These are phyloP conservation scores for Chalara sp. DNA, from an alignment of 2,329 filamentous ascomycete genomes.

Conservation along the genomic window DNA sequence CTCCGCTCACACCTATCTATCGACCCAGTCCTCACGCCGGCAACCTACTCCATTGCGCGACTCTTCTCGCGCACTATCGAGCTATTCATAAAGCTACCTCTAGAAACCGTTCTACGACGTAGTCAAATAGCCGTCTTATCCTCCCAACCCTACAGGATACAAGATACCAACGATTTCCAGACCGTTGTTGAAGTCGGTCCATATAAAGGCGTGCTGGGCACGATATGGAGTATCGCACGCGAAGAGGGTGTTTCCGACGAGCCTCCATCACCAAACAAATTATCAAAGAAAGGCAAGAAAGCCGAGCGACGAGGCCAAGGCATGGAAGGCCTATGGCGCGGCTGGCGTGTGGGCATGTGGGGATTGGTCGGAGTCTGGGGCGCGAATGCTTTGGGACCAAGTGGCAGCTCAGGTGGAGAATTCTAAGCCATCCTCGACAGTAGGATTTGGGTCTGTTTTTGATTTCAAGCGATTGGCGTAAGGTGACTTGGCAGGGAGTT, in stretches of 20 bases:
- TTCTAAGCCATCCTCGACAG: constrained; percentile 8
- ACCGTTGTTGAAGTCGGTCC: constrained; percentile 75
- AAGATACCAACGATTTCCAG: constrained; percentile 39
- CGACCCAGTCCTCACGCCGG: constrained; percentile 74
- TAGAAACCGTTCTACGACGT: constrained; percentile 86
- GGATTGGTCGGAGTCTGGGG: constrained; percentile 49
- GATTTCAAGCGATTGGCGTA: too few relatives aligned
- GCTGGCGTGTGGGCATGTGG: constrained; percentile 52
- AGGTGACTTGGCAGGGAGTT: too few relatives aligned
- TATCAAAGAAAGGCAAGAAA: constrained; percentile 11
- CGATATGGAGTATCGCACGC: constrained; percentile 78
- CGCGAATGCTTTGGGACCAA: constrained; percentile 22
- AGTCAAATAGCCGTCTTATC: constrained; percentile 71
- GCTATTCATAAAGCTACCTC: constrained; percentile 77
- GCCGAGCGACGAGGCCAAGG: constrained; percentile 39
- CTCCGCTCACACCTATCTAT: constrained; percentile 80
- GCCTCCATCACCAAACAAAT: constrained; percentile 1
- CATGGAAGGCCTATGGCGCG: constrained; percentile 47
- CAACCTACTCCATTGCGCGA: constrained; percentile 72
- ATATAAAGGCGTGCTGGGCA: constrained; percentile 83
- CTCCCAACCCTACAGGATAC: constrained; percentile 17
- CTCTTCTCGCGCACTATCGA: constrained; percentile 77
- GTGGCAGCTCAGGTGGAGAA: constrained; percentile 22
- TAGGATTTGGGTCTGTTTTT: too few relatives aligned
- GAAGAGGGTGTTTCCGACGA: constrained; percentile 58